Evolutionary conservation across 2,329 filamentous ascomycete genomes (phyloP).

Genomic region (Botryotinia calthae): DNA sequence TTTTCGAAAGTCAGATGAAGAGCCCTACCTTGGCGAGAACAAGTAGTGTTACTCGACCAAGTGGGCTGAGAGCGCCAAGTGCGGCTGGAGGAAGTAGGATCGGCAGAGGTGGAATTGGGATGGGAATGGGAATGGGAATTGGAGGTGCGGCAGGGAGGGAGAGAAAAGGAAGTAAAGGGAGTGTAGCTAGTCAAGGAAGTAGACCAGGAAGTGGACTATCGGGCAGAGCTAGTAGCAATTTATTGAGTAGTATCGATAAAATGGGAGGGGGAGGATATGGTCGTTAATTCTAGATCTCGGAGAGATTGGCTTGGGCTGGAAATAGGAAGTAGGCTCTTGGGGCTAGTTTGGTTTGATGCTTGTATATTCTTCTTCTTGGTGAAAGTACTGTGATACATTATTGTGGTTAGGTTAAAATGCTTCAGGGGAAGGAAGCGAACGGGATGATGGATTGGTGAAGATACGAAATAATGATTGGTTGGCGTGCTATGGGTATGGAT

Average conservation of each 20-base stretch:
- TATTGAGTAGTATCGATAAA: constrained; percentile 83
- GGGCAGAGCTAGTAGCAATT: constrained; percentile 57
- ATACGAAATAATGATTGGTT: constrained; percentile 18
- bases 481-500: constrained; percentile 11
- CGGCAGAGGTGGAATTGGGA: constrained; percentile 37
- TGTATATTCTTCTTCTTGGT: constrained; percentile 21
- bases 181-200: constrained; percentile 39
- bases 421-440: neutral
- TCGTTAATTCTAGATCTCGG: neutral
- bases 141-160: neutral
- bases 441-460: neutral
- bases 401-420: constrained; percentile 3
- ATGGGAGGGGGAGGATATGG: constrained; percentile 60
- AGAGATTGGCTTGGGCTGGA: neutral
- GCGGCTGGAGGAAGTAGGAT: constrained; percentile 47
- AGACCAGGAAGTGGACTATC: constrained; percentile 36
- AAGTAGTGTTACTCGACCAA: constrained; percentile 55
- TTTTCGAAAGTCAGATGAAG: constrained; percentile 29
- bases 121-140: constrained; percentile 11
- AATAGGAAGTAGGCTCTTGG: neutral
- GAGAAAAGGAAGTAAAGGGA: constrained; percentile 38
- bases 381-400: neutral
- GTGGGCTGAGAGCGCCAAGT: constrained; percentile 61
- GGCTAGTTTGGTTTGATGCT: constrained; percentile 10
- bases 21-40: constrained; percentile 40